Conservation (phyloP, 176 grass and related monocot genomes). For the Themeda triandra region DNA sequence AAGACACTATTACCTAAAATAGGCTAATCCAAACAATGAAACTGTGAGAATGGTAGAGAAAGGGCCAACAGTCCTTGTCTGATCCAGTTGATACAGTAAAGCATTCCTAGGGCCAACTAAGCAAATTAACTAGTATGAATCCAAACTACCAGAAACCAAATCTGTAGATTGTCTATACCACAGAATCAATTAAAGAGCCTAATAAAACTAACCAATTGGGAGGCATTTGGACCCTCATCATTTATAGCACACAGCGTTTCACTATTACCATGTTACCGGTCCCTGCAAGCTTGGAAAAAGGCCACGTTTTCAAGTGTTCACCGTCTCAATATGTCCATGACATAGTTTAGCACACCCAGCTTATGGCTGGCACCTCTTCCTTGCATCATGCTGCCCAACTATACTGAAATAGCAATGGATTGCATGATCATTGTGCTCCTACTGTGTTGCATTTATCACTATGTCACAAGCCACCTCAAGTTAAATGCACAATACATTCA, state of each 20-base stretch:
- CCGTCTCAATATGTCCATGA: not conserved
- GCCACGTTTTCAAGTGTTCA: slow-evolving; percentile 34
- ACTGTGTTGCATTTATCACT: slow-evolving; percentile 34
- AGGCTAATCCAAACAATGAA: slow-evolving; percentile 8
- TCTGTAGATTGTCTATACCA: not conserved
- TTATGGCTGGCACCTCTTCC: slow-evolving; percentile 23
- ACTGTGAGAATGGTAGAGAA: not conserved
- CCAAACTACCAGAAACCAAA: slow-evolving; percentile 15
- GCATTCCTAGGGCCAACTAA: slow-evolving; percentile 4
- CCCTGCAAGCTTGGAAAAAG: slow-evolving; percentile 30
- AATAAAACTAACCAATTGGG: slow-evolving; percentile 30
- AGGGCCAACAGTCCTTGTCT: slow-evolving; percentile 9
- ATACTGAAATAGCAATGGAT: slow-evolving; percentile 19
- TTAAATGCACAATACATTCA: not conserved
- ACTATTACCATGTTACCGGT: slow-evolving; percentile 26
- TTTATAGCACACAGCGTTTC: slow-evolving; percentile 30
- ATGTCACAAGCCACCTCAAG: not conserved
- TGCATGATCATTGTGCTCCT: not conserved
- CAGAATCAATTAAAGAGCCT: slow-evolving; percentile 24
- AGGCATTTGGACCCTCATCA: slow-evolving; percentile 34
- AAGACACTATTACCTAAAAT: not conserved
- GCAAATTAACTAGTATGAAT: slow-evolving; percentile 10
- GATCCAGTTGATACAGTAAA: slow-evolving; percentile 26
- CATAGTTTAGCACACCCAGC: slow-evolving; percentile 31
- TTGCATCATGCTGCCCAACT: slow-evolving; percentile 11